Conservation (phyloP, 2,329 filamentous ascomycete genomes). For the Aspergillus tubingensis region DNA sequence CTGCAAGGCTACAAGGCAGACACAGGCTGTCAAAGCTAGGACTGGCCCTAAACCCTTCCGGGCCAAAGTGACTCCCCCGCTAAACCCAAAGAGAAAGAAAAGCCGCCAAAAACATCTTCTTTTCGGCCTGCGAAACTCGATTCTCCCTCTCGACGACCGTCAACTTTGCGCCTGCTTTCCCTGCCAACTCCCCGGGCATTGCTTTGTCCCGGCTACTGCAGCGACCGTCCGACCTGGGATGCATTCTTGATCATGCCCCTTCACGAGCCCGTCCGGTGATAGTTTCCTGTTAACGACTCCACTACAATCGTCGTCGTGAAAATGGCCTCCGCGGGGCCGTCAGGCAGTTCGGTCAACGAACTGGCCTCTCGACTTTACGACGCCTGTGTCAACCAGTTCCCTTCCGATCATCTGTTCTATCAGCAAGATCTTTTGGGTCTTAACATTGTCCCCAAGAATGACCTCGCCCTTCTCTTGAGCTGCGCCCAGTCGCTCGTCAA, state of each 20-base stretch:
- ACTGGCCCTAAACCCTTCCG: slow-evolving; percentile 22
- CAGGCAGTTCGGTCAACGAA: slow-evolving; percentile 34
- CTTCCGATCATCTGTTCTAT: slow-evolving; percentile 47
- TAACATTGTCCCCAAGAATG: slow-evolving; percentile 46
- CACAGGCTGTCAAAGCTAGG: slow-evolving; percentile 7
- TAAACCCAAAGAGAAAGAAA: slow-evolving; percentile 25
- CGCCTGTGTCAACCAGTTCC: slow-evolving; percentile 43
- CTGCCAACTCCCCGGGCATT: not conserved
- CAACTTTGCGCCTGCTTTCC: slow-evolving; percentile 9
- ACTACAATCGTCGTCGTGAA: slow-evolving; percentile 22
- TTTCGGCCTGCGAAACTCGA: slow-evolving; percentile 5
- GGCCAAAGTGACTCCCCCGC: slow-evolving; percentile 22
- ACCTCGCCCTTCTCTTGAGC: slow-evolving; percentile 45
- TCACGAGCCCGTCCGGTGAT: slow-evolving; percentile 34
- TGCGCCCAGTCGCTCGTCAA: slow-evolving; percentile 49
- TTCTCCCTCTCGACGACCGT: not conserved
- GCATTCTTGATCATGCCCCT: slow-evolving; percentile 36
- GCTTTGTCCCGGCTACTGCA: not conserved
- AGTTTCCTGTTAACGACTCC: slow-evolving; percentile 22
- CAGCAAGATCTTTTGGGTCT: slow-evolving; percentile 49
- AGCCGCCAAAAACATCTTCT: slow-evolving; percentile 33
- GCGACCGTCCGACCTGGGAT: slow-evolving; percentile 18
- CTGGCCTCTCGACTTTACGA: slow-evolving; percentile 50
- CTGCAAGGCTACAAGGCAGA: slow-evolving; percentile 18
- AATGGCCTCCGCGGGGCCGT: slow-evolving; percentile 40